phyloP scores from a whole-genome alignment of 2,329 filamentous ascomycete genomes.

The Meredithiella fracta region DNA sequence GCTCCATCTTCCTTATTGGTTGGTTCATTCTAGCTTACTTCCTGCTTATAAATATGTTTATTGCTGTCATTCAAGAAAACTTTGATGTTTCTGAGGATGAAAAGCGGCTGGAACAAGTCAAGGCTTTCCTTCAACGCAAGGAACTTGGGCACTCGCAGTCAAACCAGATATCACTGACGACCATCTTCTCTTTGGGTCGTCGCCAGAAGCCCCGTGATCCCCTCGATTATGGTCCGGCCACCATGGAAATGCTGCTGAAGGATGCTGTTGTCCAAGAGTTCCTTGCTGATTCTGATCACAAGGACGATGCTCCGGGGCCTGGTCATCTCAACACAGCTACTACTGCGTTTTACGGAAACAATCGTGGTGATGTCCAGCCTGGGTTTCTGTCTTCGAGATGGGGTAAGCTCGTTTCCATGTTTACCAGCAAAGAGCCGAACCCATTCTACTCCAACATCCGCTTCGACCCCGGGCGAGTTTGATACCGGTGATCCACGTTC shows the following conservation, averaged over 20 bases:
- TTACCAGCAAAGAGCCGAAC: constrained; percentile 63
- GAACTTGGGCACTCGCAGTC: constrained; percentile 53
- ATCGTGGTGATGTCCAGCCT: constrained; percentile 32
- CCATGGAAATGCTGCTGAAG: constrained; percentile 90
- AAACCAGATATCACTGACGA: constrained; percentile 60
- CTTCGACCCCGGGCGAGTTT: constrained; percentile 53
- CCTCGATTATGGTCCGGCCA: constrained; percentile 77
- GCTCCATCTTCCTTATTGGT: constrained; percentile 73
- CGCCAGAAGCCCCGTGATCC: constrained; percentile 52
- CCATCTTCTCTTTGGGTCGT: constrained; percentile 48
- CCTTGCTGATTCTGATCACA: constrained; percentile 53
- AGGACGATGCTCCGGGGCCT: constrained; percentile 18
- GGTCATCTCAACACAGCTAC: constrained; percentile 22
- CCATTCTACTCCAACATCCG: constrained; percentile 73
- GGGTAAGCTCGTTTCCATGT: constrained; percentile 38
- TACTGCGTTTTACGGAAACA: constrained; percentile 10
- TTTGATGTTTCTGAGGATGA: constrained; percentile 98
- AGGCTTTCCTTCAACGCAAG: constrained; percentile 81
- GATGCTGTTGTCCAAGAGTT: constrained; percentile 93
- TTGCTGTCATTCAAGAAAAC: constrained; percentile 99
- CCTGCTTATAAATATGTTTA: constrained; percentile 98
- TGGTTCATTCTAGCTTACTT: constrained; percentile 96
- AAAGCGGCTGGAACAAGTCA: constrained; percentile 91
- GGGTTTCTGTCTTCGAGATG: constrained; percentile 45
- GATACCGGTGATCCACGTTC: constrained; percentile 53